Evolutionary conservation across 106 monocot genomes (phyloP).

Genomic region (Cymbidium sinense): DNA sequence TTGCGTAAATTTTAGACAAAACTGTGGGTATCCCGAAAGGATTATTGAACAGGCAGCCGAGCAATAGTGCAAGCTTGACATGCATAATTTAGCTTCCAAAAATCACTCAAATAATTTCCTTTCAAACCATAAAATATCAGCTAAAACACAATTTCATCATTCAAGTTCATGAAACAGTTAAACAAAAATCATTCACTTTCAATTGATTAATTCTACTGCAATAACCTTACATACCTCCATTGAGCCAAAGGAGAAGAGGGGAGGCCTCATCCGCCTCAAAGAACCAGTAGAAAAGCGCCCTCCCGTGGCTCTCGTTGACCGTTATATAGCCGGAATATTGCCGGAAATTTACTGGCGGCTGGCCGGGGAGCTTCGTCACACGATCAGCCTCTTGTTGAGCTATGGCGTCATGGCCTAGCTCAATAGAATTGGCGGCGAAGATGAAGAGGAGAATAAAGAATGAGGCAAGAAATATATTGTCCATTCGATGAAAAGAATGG

Average conservation of each 20-base stretch:
- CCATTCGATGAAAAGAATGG: neutral
- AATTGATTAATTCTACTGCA: neutral
- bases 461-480: neutral
- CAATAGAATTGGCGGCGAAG: neutral
- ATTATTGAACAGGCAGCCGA: too few species aligned
- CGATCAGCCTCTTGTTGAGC: slow-evolving; percentile 42
- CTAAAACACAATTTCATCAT: too few species aligned
- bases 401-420: slow-evolving; percentile 11
- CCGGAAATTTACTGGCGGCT: slow-evolving; percentile 54
- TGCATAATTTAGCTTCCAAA: too few species aligned
- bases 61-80: too few species aligned
- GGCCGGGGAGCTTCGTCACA: slow-evolving; percentile 58
- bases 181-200: neutral
- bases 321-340: slow-evolving; percentile 83
- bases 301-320: slow-evolving; percentile 59
- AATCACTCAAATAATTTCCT: too few species aligned
- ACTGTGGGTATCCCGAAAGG: too few species aligned
- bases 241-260: slow-evolving; percentile 82
- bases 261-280: slow-evolving; percentile 51
- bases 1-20: too few species aligned
- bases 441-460: neutral
- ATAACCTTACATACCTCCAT: slow-evolving; percentile 49
- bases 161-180: too few species aligned
- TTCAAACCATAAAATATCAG: too few species aligned
- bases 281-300: slow-evolving; percentile 93